phyloP scores from a whole-genome alignment of 306 rosid species.

The Pterocarpus santalinus region DNA sequence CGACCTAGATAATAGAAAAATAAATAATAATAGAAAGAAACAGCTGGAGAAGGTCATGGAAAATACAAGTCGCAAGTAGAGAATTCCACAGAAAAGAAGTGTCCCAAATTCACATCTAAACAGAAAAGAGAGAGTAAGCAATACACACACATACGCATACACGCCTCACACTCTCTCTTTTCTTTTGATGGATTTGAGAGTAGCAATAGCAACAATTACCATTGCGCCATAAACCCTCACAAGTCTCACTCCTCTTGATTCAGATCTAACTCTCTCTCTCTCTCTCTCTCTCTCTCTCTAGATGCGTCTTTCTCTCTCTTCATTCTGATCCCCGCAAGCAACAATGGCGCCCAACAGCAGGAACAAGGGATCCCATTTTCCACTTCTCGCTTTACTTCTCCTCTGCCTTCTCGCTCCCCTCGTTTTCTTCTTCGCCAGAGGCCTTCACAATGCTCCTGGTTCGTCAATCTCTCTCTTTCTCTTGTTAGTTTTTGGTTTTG shows the following conservation, averaged over 20 bases:
- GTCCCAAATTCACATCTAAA: background rate
- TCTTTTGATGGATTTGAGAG: constrained; percentile 40
- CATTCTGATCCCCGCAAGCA: constrained; percentile 18
- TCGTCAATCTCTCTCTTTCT: constrained; percentile 18
- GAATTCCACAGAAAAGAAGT: background rate
- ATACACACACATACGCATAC: background rate
- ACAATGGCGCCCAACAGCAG: constrained; percentile 73
- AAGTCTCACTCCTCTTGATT: constrained; percentile 15
- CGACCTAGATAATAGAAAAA: background rate
- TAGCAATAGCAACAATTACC: background rate
- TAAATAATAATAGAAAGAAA: constrained; percentile 19
- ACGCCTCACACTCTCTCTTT: background rate
- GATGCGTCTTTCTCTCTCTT: constrained; percentile 40
- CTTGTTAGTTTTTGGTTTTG: background rate
- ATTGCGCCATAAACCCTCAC: constrained; percentile 29
- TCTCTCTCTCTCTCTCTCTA: background rate
- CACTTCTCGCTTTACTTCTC: constrained; percentile 60
- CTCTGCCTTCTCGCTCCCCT: constrained; percentile 68
- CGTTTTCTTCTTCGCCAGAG: constrained; percentile 72
- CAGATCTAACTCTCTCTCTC: constrained; percentile 34
- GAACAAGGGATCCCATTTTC: constrained; percentile 66
- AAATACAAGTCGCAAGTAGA: background rate
- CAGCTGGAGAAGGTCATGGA: background rate
- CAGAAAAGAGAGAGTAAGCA: background rate
- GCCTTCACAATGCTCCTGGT: constrained; percentile 60